Percentiles rank a stretch among this genome's conserved stretches.
phyloP scores from a whole-genome alignment of 2,329 filamentous ascomycete genomes.

The Neonectria magnoliae region DNA sequence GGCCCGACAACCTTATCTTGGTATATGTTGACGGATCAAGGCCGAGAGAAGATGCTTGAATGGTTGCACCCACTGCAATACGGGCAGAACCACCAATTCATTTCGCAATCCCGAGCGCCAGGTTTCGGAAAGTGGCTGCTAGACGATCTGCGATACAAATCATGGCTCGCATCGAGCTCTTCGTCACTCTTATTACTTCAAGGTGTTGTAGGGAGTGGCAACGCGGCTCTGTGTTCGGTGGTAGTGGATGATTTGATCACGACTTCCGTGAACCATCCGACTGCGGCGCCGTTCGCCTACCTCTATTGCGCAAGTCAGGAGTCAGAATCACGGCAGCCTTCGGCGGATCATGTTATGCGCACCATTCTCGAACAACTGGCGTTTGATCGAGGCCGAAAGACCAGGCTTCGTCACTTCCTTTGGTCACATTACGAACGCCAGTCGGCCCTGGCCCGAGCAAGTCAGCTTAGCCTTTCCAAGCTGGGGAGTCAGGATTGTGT shows the following conservation, averaged over 20 bases:
- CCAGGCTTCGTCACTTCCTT: constrained; percentile 5
- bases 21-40: background rate
- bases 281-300: background rate
- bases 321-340: background rate
- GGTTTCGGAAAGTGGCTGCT: background rate
- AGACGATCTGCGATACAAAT: background rate
- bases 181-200: constrained; percentile 1
- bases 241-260: background rate
- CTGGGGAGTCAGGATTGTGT: constrained; percentile 8
- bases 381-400: background rate
- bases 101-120: background rate
- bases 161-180: background rate
- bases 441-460: background rate
- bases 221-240: background rate
- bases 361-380: background rate
- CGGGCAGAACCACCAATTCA: background rate
- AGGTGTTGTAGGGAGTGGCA: background rate
- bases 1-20: background rate
- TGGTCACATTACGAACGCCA: constrained; percentile 13
- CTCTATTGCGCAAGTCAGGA: background rate
- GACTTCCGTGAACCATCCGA: too few relatives aligned
- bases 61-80: background rate
- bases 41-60: background rate
- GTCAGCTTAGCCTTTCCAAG: background rate
- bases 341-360: background rate